Conservation (phyloP, 306 rosid genomes). For the Medicago arabica region DNA sequence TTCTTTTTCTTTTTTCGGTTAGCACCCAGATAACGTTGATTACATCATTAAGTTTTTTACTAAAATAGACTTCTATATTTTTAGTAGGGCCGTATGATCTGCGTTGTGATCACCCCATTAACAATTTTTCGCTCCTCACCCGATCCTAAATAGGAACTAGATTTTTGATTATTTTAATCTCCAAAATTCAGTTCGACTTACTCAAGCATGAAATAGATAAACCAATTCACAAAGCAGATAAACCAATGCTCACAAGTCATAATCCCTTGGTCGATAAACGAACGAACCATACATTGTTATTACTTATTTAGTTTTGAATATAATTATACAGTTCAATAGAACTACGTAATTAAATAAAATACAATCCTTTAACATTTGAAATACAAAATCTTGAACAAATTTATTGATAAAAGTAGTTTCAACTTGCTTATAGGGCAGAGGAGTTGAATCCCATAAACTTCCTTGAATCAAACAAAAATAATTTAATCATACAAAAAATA, state of each 20-base stretch:
- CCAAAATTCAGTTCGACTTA: neutral
- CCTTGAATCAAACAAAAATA: constrained; percentile 3
- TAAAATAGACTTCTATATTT: constrained; percentile 8
- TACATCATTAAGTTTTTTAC: neutral
- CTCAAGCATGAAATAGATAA: neutral
- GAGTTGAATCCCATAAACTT: constrained; percentile 2
- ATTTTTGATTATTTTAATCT: neutral
- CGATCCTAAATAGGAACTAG: neutral
- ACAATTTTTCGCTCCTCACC: neutral
- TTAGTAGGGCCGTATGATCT: constrained; percentile 1
- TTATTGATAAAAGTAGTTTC: constrained; percentile 17
- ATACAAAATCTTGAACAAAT: constrained; percentile 7
- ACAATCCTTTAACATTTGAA: constrained; percentile 8
- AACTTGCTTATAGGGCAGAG: neutral
- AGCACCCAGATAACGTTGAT: neutral
- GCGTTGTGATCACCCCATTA: neutral
- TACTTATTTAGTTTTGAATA: constrained; percentile 3
- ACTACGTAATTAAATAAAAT: neutral
- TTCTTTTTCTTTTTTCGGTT: neutral
- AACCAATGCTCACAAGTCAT: constrained; percentile 1
- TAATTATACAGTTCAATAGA: constrained; percentile 4
- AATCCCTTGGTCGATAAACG: neutral
- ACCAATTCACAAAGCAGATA: neutral
- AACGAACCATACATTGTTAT: neutral
- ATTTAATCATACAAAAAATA: neutral